Evolutionary conservation across 2,329 filamentous ascomycete species (phyloP).

Genomic region (Plenodomus biglobosus): DNA sequence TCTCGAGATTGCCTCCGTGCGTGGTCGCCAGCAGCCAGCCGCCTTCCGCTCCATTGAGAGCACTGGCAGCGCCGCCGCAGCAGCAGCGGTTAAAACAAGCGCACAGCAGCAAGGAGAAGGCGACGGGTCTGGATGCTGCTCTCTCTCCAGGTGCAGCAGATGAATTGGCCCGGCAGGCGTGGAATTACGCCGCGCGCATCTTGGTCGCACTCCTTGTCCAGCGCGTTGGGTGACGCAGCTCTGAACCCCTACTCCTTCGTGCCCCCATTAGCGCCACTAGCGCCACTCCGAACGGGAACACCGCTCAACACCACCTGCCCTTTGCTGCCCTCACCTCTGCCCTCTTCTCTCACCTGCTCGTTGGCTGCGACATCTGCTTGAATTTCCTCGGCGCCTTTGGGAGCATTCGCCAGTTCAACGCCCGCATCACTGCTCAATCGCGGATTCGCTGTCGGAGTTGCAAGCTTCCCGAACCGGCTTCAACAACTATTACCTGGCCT

Average conservation of each 20-base stretch:
- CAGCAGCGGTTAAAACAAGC: too few species aligned
- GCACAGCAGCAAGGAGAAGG: not conserved
- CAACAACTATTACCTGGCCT: constrained; percentile 27
- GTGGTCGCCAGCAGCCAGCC: too few species aligned
- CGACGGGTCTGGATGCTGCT: not conserved
- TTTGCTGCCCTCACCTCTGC: constrained; percentile 22
- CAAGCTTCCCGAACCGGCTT: constrained; percentile 15
- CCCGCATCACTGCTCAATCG: not conserved
- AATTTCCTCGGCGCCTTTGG: not conserved
- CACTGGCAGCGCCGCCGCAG: too few species aligned
- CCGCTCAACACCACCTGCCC: constrained; percentile 26
- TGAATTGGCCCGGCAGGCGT: not conserved
- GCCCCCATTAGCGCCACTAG: constrained; percentile 15
- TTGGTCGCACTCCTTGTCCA: too few species aligned
- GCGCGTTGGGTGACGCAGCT: constrained; percentile 8
- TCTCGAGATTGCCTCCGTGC: not conserved
- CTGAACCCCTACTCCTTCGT: constrained; percentile 11
- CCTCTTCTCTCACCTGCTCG: constrained; percentile 13
- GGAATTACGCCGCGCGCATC: not conserved
- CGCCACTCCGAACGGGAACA: constrained; percentile 22
- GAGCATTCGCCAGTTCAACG: not conserved
- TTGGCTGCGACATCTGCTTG: constrained; percentile 2
- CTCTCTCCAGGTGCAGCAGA: not conserved
- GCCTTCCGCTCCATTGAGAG: too few species aligned
- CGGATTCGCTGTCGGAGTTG: not conserved